These are phyloP conservation scores for Globisporangium cederbergense DNA, from an alignment of 352 stramenopile genomes.

Conservation along the genomic window DNA sequence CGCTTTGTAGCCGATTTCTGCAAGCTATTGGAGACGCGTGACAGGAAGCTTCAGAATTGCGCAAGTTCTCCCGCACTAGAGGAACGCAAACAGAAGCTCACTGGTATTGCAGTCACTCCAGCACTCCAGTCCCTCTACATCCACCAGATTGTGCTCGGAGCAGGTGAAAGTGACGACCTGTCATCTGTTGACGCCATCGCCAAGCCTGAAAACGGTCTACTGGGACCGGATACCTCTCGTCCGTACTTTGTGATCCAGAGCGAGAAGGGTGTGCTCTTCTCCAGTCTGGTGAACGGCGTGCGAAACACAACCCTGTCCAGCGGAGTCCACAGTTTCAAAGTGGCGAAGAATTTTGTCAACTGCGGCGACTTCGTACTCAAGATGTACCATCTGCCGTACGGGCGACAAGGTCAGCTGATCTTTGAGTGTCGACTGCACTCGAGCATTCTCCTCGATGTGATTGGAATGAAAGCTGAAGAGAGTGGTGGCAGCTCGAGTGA, in stretches of 20 bases:
- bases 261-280: constrained; percentile 84
- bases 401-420: constrained; percentile 75
- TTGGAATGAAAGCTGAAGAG: constrained; percentile 18
- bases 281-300: constrained; percentile 81
- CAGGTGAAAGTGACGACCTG: constrained; percentile 20
- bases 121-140: constrained; percentile 73
- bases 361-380: constrained; percentile 75
- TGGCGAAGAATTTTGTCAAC: constrained; percentile 53
- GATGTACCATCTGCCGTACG: constrained; percentile 89
- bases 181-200: constrained; percentile 6
- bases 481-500: constrained; percentile 20
- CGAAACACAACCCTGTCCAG: constrained; percentile 54
- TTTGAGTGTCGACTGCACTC: constrained; percentile 73
- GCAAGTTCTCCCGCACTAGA: constrained; percentile 38
- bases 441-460: constrained; percentile 63
- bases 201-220: constrained; percentile 6
- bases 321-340: constrained; percentile 60
- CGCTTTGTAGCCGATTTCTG: constrained; percentile 80
- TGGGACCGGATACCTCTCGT: constrained; percentile 33
- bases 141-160: constrained; percentile 66
- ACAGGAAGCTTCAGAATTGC: constrained; percentile 51
- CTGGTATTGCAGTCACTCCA: constrained; percentile 66
- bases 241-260: constrained; percentile 87
- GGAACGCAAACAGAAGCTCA: constrained; percentile 80
- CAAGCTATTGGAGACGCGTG: constrained; percentile 70